Evolutionary conservation across 345 rosid species (phyloP), one percentile per base, ranked within the genome.

Genomic region (Rhizophora mangle): DNA sequence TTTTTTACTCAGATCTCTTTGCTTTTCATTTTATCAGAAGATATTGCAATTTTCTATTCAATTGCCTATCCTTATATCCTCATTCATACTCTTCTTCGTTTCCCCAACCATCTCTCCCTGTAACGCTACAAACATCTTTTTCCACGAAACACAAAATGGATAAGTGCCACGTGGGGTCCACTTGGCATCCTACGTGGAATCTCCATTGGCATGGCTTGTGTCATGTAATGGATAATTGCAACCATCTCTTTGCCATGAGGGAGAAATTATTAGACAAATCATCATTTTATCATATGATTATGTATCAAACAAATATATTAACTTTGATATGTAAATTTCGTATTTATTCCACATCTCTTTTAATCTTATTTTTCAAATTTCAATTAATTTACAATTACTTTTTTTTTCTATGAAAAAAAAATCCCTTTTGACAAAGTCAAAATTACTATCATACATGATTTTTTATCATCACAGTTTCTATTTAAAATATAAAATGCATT

Each of bases 121-220:
- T 26, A 31, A 46, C 29, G 19, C 27, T 56, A 31, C 61, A 31
- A 34, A 19, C 37, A 68, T 31, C 63, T 31, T 34, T 63, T n/a
- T 53, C 74, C 73, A 61, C 43, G 37, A 59, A 69, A 74, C 68
- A 24, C 31, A 53, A 64, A 64, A 36, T 62, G 84, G 91, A 85
- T 83, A 85, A 85, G 87, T 73, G 81, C 81, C 83, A 63, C 47
- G 19, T 30, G 72, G 86, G 87, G 82, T 80, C 86, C 85, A 74
- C 65, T 5, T 69, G 79, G 49, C 69, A 77, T 78, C 80, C 80
- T 36, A 80, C 69, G 51, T 78, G 82, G 80, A 70, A 43, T 18
- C 21, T 29, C 70, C 63, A 19, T 15, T 30, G 30, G 26, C 32
- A 26, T 27, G 68, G 32, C 79, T 21, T 32, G 56, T 76, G 76